A percentile compares a stretch with the other conserved stretches of the same genome.
phyloP scores from a whole-genome alignment of 768 basidiomycete genomes.

The Holtermanniella nyarrowii region DNA sequence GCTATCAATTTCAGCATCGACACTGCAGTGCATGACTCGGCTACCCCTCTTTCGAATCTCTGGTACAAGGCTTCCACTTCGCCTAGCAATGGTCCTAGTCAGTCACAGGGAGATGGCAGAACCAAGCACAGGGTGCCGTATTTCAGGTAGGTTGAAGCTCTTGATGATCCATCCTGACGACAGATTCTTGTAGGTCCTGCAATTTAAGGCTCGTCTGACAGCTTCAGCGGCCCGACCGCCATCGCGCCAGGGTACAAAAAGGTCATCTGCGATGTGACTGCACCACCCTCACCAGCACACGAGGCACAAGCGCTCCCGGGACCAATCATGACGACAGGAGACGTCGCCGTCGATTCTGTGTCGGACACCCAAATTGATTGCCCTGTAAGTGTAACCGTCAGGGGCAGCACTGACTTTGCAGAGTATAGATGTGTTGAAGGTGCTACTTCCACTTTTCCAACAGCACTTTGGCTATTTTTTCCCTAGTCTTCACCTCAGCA shows the following conservation, averaged over 20 bases:
- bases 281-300: constrained; percentile 13
- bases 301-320: neutral
- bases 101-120: neutral
- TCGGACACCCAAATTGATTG: no score
- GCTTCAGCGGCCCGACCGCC: constrained; percentile 11
- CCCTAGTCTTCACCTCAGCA: constrained; percentile 4
- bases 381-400: no score
- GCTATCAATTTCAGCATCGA: no score
- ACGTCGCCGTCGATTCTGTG: neutral
- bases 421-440: constrained; percentile 3
- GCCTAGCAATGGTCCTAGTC: neutral
- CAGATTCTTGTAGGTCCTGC: constrained; percentile 9
- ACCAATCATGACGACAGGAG: neutral
- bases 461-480: constrained; percentile 15
- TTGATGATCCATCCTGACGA: neutral
- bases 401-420: neutral
- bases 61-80: neutral
- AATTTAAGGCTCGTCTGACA: neutral
- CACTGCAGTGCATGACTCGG: no score
- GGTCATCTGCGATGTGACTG: constrained; percentile 10
- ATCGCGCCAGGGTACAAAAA: constrained; percentile 12
- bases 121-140: constrained; percentile 13
- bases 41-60: no score
- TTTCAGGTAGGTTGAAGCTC: constrained; percentile 9
- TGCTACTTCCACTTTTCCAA: constrained; percentile 10